A percentile compares a stretch with the other conserved stretches of the same genome.
These are phyloP conservation scores for Phytomonas sp. DNA, from an alignment of 208 protist genomes.

Conservation along the genomic window DNA sequence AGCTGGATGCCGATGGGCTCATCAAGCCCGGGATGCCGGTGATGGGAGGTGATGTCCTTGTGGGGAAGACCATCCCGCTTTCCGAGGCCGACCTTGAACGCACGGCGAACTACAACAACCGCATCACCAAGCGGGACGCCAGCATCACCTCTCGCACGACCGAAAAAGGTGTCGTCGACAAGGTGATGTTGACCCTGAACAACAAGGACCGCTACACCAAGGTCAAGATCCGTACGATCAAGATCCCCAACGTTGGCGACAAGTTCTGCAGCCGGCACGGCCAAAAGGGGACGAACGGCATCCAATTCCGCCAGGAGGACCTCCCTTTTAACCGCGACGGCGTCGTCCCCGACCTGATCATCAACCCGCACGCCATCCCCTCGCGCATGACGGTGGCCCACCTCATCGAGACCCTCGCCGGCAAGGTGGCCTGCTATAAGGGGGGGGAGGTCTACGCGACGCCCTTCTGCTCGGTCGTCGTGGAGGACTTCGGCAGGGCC, in stretches of 20 bases:
- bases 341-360: constrained; percentile 99
- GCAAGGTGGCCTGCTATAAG: constrained; percentile 94
- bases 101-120: constrained; percentile 59
- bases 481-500: constrained; percentile 89
- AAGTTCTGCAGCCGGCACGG: constrained; percentile 99
- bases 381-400: constrained; percentile 99
- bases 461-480: constrained; percentile 93
- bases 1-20: constrained; percentile 96
- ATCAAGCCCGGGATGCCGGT: constrained; percentile 80
- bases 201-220: constrained; percentile 88
- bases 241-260: constrained; percentile 98
- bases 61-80: constrained; percentile 88
- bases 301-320: constrained; percentile 97
- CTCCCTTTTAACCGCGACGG: constrained; percentile 98
- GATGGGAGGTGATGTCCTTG: constrained; percentile 82
- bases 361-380: constrained; percentile 99
- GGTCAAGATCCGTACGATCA: constrained; percentile 90
- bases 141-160: constrained; percentile 72
- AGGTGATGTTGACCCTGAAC: constrained; percentile 93
- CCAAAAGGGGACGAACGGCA: constrained; percentile 98
- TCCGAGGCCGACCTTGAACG: constrained; percentile 38
- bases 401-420: constrained; percentile 92
- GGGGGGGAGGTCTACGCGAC: constrained; percentile 91
- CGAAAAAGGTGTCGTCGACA: constrained; percentile 92
- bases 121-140: constrained; percentile 75